These are phyloP conservation scores for Albugo candida DNA, from an alignment of 352 stramenopile species.

Conservation along the genomic window DNA sequence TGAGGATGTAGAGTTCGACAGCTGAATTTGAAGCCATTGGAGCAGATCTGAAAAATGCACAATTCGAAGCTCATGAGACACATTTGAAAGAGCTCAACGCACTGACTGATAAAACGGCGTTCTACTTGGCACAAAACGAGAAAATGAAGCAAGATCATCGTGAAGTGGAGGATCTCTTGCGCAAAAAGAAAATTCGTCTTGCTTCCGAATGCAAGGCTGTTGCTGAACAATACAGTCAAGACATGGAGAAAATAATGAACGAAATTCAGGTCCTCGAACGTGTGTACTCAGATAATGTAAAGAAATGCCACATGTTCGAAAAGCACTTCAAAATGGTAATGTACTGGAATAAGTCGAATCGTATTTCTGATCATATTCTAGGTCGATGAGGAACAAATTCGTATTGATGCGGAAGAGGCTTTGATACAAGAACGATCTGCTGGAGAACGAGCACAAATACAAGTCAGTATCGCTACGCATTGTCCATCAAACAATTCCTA, in stretches of 20 bases:
- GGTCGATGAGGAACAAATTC: conserved; percentile 71
- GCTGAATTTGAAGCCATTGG: conserved; percentile 65
- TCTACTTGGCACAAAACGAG: conserved; percentile 26
- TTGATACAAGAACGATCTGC: conserved; percentile 49
- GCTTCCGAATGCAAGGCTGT: conserved; percentile 41
- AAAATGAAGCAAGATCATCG: conserved; percentile 71
- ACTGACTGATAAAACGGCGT: conserved; percentile 29
- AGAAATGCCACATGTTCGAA: conserved; percentile 45
- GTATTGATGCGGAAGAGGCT: conserved; percentile 62
- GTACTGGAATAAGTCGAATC: background rate
- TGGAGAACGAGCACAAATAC: conserved; percentile 48
- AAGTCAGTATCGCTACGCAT: conserved; percentile 15
- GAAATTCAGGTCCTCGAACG: conserved; percentile 27
- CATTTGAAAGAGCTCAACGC: conserved; percentile 64
- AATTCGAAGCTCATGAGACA: conserved; percentile 48
- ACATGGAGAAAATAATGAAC: conserved; percentile 41
- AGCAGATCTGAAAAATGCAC: conserved; percentile 46
- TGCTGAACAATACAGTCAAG: conserved; percentile 58
- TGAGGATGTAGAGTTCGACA: conserved; percentile 17
- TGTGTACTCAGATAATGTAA: conserved; percentile 23
- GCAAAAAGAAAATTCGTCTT: conserved; percentile 70
- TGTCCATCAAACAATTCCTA: background rate
- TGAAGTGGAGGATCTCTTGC: conserved; percentile 53
- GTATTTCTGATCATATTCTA: conserved; percentile 4
- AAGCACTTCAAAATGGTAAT: conserved; percentile 50